A percentile compares a stretch with the other conserved stretches of the same genome.
These are phyloP conservation scores for Canavalia ensiformis DNA, from an alignment of 306 rosid species.

Conservation along the genomic window DNA sequence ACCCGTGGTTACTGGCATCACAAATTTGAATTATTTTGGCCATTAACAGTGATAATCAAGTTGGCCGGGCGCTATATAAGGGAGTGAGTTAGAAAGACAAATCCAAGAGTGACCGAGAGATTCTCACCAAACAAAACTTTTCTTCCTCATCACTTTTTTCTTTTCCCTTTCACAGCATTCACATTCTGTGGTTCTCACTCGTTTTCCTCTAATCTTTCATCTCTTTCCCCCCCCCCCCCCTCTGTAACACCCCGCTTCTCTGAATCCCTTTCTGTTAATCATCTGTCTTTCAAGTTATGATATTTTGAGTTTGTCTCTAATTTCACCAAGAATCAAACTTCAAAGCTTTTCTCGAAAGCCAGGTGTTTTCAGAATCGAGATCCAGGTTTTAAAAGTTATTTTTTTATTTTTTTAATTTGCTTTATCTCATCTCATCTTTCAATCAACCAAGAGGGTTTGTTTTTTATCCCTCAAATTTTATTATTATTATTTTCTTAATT, in stretches of 20 bases:
- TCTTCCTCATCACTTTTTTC: too few relatives aligned
- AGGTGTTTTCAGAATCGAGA: slow-evolving; percentile 99
- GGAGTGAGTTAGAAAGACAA: neutral
- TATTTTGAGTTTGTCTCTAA: slow-evolving; percentile 81
- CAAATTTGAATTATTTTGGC: slow-evolving; percentile 19
- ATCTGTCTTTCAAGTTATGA: slow-evolving; percentile 84
- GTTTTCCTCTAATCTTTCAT: neutral
- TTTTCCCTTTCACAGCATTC: neutral
- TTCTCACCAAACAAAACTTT: slow-evolving; percentile 19
- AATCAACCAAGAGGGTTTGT: slow-evolving; percentile 72
- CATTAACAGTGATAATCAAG: slow-evolving; percentile 36
- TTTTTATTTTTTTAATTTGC: neutral
- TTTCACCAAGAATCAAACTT: slow-evolving; percentile 62
- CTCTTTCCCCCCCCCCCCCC: slow-evolving; percentile 48
- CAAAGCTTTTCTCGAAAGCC: slow-evolving; percentile 68
- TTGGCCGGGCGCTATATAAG: slow-evolving; percentile 50
- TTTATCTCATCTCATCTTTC: slow-evolving; percentile 21
- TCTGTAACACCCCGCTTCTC: slow-evolving; percentile 89
- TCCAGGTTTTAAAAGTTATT: slow-evolving; percentile 60
- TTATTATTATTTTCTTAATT: slow-evolving; percentile 14
- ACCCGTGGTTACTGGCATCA: slow-evolving; percentile 38
- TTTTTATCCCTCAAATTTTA: slow-evolving; percentile 71
- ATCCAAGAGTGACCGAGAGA: slow-evolving; percentile 71
- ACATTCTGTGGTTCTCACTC: neutral
- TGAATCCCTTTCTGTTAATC: slow-evolving; percentile 99